phyloP scores from a whole-genome alignment of 176 grass and related monocot species.

The Oryza glaberrima region DNA sequence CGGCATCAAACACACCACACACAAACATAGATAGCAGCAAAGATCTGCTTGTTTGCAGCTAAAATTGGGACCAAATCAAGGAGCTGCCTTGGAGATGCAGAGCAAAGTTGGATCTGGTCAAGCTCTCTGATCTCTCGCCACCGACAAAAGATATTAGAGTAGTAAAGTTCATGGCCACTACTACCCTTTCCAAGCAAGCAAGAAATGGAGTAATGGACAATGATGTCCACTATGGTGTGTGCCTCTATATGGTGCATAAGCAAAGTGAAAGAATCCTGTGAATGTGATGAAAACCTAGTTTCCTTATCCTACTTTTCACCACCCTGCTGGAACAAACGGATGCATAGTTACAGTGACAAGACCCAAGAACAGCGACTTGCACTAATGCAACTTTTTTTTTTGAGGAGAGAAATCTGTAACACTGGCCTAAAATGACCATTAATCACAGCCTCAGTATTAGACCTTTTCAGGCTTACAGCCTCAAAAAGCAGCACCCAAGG shows the following conservation, averaged over 20 bases:
- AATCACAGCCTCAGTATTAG: background rate
- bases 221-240: conserved; percentile 43
- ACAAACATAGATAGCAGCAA: conserved; percentile 11
- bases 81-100: conserved; percentile 11
- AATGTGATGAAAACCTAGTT: conserved; percentile 34
- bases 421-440: background rate
- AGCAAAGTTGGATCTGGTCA: conserved; percentile 15
- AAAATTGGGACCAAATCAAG: background rate
- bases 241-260: conserved; percentile 8
- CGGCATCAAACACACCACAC: background rate
- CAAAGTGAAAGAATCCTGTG: conserved; percentile 45
- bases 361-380: conserved; percentile 9
- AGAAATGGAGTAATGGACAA: conserved; percentile 26
- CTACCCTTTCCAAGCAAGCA: conserved; percentile 43
- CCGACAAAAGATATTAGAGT: conserved; percentile 34
- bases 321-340: conserved; percentile 21
- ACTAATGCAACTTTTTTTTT: conserved; percentile 14
- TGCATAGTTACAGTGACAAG: background rate
- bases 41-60: background rate
- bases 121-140: conserved; percentile 15
- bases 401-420: background rate
- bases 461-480: background rate
- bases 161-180: conserved; percentile 16
- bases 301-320: conserved; percentile 16
- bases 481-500: too few relatives aligned